These are phyloP conservation scores for Naganishia sp. DNA, from an alignment of 1,284 basidiomycete genomes.

Conservation along the genomic window DNA sequence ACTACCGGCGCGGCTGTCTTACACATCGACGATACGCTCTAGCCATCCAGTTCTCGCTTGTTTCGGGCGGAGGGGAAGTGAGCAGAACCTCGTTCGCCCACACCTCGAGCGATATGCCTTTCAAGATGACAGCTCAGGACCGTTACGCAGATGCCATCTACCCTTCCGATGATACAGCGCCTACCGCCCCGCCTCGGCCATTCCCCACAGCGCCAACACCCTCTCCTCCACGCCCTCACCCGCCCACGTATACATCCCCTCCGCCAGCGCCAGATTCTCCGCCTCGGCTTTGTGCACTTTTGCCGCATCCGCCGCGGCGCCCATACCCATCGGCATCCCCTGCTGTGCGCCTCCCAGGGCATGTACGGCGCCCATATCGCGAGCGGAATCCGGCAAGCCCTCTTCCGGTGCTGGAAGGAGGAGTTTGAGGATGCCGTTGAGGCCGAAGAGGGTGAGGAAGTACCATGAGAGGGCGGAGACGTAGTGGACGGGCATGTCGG, in stretches of 20 bases:
- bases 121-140: too few relatives aligned
- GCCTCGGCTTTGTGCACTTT: conserved; percentile 90
- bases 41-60: too few relatives aligned
- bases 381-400: conserved; percentile 64
- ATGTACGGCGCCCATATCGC: conserved; percentile 62
- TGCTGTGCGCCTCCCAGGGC: conserved; percentile 63
- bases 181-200: conserved; percentile 37
- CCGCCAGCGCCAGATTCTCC: conserved; percentile 89
- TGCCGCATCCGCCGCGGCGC: conserved; percentile 74
- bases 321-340: conserved; percentile 54
- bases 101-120: too few relatives aligned
- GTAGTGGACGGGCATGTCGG: conserved; percentile 98
- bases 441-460: conserved; percentile 96
- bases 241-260: conserved; percentile 78
- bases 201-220: conserved; percentile 73
- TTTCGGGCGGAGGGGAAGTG: too few relatives aligned
- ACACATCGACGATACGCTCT: too few relatives aligned
- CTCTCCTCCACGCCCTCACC: conserved; percentile 76
- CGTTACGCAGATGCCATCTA: too few relatives aligned
- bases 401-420: conserved; percentile 64
- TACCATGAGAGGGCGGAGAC: conserved; percentile 99
- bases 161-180: too few relatives aligned
- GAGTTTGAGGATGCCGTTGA: conserved; percentile 92
- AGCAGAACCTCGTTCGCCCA: too few relatives aligned
- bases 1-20: too few relatives aligned